Percentiles rank a stretch among this genome's conserved stretches.
Conservation (phyloP, 345 rosid species). For the Gossypium turneri region DNA sequence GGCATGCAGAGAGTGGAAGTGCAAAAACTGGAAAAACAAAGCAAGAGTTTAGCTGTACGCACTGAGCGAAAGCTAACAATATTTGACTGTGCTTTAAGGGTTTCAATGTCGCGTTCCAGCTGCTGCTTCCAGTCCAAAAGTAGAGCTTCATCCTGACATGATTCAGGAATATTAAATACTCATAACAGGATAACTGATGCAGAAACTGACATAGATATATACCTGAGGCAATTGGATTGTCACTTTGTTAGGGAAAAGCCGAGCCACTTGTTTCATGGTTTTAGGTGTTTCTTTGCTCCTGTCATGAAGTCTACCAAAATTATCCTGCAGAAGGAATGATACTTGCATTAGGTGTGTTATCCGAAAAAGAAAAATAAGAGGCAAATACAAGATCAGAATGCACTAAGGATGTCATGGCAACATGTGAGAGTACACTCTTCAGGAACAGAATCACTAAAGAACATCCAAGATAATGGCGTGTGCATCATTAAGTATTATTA, state of each 20-base stretch:
- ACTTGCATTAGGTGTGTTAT: background rate
- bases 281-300: constrained; percentile 87
- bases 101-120: constrained; percentile 87
- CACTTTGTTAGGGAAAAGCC: constrained; percentile 95
- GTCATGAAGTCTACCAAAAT: constrained; percentile 78
- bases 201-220: background rate
- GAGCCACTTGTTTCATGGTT: constrained; percentile 78
- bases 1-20: background rate
- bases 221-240: constrained; percentile 98
- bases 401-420: background rate
- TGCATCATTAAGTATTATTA: background rate
- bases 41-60: constrained; percentile 29
- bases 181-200: background rate
- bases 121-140: constrained; percentile 97
- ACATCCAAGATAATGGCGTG: background rate
- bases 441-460: background rate
- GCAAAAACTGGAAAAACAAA: constrained; percentile 1
- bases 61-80: constrained; percentile 62
- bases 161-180: constrained; percentile 24
- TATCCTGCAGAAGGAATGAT: constrained; percentile 58
- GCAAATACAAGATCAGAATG: background rate
- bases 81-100: constrained; percentile 78
- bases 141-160: constrained; percentile 69
- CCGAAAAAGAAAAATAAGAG: background rate
- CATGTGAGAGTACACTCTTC: background rate